Base-by-base conservation (phyloP, 1,139 yeast species). In the Scheffersomyces stambukii region DNA sequence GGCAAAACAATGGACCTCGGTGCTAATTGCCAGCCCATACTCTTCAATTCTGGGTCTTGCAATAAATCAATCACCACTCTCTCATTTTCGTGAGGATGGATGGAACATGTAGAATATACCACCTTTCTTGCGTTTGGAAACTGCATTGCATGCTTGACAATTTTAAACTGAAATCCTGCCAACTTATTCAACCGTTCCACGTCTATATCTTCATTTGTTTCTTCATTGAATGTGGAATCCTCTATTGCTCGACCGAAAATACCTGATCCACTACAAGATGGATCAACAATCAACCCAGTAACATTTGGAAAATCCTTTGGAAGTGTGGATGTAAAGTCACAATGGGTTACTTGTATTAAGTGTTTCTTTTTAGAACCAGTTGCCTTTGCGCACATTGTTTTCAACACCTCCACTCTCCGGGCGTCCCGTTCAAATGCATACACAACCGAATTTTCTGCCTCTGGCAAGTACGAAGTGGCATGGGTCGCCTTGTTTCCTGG, bases 401-500 rank as follows among this genome's bases (percentile, higher is more conserved):
- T 69, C 41, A 91, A 62, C n/a, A 77, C 75, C 36, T 76, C 67
- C 1, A 85, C 83, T 40, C 99, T 66, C 29, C 72, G 70, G 3
- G 67, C 60, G 48, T 93, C 95, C 44, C 89, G 70, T 54, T 91
- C 99, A 57, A 88, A 91, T 0, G 98, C 98, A 45, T 70, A 70
- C 5, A 89, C 79, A 9, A 62, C 65, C 0, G 70, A 52, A 17
- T 6, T 16, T 6, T 55, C 64, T 4, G 37, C 19, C 21, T 44
- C 47, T 9, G 52, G 46, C 5, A 64, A 52, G 50, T 75, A 60
- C 2, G 94, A 74, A 0, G 97, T 96, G 16, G 81, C 63, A 57
- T 89, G 97, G 0, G 97, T 85, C 0, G 99, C 91, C 53, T 91
- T 93, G 56, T 91, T 91, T 5, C 99, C 99, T 2, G 99, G 99